Evolutionary conservation across 2,329 filamentous ascomycete species (phyloP).

Genomic region (Fusarium sp.): DNA sequence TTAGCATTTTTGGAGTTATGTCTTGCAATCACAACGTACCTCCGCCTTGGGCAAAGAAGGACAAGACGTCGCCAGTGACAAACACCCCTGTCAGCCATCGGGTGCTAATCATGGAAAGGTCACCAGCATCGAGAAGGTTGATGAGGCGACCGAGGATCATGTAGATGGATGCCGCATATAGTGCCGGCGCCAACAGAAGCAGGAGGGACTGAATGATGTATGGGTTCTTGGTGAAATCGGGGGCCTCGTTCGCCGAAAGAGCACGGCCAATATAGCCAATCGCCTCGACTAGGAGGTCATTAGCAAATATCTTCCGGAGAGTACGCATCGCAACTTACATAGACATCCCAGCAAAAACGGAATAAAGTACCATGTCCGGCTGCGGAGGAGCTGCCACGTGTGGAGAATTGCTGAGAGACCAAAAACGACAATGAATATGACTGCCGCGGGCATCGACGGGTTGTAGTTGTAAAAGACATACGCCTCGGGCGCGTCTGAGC

Average conservation of each 20-base stretch:
- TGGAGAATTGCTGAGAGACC: constrained; percentile 53
- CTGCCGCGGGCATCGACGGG: constrained; percentile 58
- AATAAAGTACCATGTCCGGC: constrained; percentile 64
- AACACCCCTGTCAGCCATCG: constrained; percentile 64
- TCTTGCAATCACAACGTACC: constrained; percentile 22
- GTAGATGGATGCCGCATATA: constrained; percentile 61
- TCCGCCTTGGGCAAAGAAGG: constrained; percentile 52
- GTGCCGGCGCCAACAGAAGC: constrained; percentile 52
- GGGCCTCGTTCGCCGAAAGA: constrained; percentile 56
- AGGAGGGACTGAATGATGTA: constrained; percentile 57
- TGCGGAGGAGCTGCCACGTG: constrained; percentile 52
- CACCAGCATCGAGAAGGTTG: constrained; percentile 51
- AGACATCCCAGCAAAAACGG: constrained; percentile 64
- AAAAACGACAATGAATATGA: constrained; percentile 57
- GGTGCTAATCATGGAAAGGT: constrained; percentile 55
- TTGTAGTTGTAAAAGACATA: constrained; percentile 59
- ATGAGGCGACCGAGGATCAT: constrained; percentile 60
- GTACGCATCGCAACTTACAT: constrained; percentile 51
- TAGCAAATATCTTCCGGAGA: not conserved
- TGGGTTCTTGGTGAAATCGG: constrained; percentile 49
- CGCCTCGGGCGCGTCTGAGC: constrained; percentile 8
- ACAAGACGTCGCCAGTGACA: constrained; percentile 61
- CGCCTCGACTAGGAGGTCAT: constrained; percentile 39
- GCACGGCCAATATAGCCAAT: constrained; percentile 62
- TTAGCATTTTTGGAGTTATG: not conserved